A percentile compares a stretch with the other conserved stretches of the same genome.
These are phyloP conservation scores for Rossbeevera mucosa DNA, from an alignment of 768 basidiomycete species.

Conservation along the genomic window DNA sequence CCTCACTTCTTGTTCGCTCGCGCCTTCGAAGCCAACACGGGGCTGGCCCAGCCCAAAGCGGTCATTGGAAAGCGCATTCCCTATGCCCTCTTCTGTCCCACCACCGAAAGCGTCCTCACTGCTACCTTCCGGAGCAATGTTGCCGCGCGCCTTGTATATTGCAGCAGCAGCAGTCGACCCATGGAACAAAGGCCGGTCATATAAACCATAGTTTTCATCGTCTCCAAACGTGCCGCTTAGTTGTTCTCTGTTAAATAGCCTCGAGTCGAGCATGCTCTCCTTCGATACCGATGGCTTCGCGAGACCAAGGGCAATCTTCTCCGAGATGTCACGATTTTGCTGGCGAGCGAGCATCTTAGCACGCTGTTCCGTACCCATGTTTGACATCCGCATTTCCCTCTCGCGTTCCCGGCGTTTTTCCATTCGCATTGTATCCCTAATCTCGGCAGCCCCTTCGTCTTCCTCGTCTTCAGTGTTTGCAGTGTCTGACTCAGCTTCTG, in stretches of 20 bases:
- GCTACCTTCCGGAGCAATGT: slow-evolving; percentile 61
- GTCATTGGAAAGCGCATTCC: slow-evolving; percentile 86
- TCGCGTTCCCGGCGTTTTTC: slow-evolving; percentile 94
- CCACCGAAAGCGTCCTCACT: slow-evolving; percentile 92
- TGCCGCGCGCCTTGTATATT: slow-evolving; percentile 96
- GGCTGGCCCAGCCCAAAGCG: slow-evolving; percentile 87
- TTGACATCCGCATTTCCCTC: slow-evolving; percentile 96
- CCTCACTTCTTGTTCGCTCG: slow-evolving; percentile 74
- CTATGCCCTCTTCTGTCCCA: slow-evolving; percentile 93
- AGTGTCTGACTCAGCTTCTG: slow-evolving; percentile 42
- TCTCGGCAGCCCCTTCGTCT: slow-evolving; percentile 79
- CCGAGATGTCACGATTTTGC: slow-evolving; percentile 98
- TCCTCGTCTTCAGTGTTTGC: slow-evolving; percentile 54
- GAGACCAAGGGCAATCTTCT: slow-evolving; percentile 96
- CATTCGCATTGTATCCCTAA: slow-evolving; percentile 85
- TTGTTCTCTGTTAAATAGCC: slow-evolving; percentile 95
- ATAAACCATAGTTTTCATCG: slow-evolving; percentile 91
- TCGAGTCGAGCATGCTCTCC: slow-evolving; percentile 95
- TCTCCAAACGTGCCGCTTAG: slow-evolving; percentile 78
- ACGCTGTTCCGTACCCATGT: slow-evolving; percentile 96
- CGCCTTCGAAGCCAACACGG: slow-evolving; percentile 86
- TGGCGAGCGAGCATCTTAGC: slow-evolving; percentile 94
- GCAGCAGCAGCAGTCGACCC: slow-evolving; percentile 97
- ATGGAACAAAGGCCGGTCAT: slow-evolving; percentile 93
- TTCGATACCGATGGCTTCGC: slow-evolving; percentile 96